phyloP scores from a whole-genome alignment of 306 rosid genomes.

The Ormosia semicastrata region DNA sequence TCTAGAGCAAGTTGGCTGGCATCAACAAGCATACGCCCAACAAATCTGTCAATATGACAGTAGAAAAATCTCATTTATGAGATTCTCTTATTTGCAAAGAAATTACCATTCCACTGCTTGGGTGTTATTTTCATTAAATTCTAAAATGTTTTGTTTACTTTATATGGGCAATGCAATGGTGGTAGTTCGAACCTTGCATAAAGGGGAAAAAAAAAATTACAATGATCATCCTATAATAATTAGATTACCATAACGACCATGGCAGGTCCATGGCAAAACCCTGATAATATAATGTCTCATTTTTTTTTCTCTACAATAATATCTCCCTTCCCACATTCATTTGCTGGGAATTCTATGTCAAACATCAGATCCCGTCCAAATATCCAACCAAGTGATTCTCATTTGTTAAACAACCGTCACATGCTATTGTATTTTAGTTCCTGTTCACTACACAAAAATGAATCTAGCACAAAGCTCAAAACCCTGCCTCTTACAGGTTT shows the following conservation, averaged over 20 bases:
- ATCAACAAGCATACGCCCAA: slow-evolving; percentile 12
- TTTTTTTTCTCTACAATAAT: neutral
- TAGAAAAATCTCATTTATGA: neutral
- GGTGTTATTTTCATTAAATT: slow-evolving; percentile 17
- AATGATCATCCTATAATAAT: neutral
- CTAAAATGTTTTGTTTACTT: neutral
- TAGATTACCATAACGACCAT: neutral
- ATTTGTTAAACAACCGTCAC: neutral
- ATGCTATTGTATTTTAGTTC: slow-evolving; percentile 4
- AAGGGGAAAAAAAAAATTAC: neutral
- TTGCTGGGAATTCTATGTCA: neutral
- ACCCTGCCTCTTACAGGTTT: neutral
- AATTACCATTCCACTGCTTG: neutral
- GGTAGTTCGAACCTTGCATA: neutral
- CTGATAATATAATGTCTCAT: neutral
- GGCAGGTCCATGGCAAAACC: neutral
- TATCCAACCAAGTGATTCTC: neutral
- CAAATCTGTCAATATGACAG: neutral
- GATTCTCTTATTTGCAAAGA: slow-evolving; percentile 1
- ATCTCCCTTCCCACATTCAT: neutral
- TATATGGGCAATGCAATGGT: neutral
- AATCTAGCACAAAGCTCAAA: neutral
- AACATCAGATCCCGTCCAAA: neutral
- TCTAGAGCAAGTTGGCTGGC: neutral
- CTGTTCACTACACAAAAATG: neutral